Evolutionary conservation across 257 asterid species (phyloP).

Genomic region (Scutellaria baicalensis): DNA sequence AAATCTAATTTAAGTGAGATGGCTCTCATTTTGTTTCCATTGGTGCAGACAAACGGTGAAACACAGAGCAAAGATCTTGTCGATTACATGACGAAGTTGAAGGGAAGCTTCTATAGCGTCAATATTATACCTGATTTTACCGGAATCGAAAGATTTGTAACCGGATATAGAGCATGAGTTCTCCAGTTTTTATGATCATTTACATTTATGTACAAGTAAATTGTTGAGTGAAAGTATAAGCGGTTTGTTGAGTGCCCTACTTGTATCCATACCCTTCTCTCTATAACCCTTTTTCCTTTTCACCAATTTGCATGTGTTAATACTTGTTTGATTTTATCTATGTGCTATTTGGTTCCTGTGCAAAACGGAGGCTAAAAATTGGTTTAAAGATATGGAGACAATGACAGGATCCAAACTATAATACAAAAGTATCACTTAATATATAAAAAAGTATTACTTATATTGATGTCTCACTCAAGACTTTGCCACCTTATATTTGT

Average conservation of each 20-base stretch:
- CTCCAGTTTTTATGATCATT: not conserved
- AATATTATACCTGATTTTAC: constrained; percentile 55
- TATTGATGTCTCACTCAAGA: no score
- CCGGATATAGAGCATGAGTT: constrained; percentile 50
- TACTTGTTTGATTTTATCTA: no score
- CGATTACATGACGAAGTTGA: constrained; percentile 37
- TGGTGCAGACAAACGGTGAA: constrained; percentile 82
- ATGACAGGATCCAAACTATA: no score
- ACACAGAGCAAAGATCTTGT: constrained; percentile 53
- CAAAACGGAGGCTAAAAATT: no score
- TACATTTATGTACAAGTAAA: not conserved
- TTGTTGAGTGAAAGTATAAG: not conserved
- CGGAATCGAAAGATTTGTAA: constrained; percentile 69
- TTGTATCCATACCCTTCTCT: no score
- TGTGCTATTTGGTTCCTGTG: no score
- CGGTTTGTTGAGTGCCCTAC: not conserved
- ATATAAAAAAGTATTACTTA: no score
- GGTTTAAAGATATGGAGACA: no score
- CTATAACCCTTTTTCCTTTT: not conserved
- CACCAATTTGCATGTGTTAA: no score
- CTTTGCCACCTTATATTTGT: no score
- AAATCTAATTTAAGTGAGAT: not conserved
- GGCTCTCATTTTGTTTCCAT: not conserved
- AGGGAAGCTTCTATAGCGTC: constrained; percentile 45
- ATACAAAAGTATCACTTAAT: no score